A percentile compares a stretch with the other conserved stretches of the same genome.
These are phyloP conservation scores for Ogataea allantospora DNA, from an alignment of 805 yeast genomes.

Conservation along the genomic window DNA sequence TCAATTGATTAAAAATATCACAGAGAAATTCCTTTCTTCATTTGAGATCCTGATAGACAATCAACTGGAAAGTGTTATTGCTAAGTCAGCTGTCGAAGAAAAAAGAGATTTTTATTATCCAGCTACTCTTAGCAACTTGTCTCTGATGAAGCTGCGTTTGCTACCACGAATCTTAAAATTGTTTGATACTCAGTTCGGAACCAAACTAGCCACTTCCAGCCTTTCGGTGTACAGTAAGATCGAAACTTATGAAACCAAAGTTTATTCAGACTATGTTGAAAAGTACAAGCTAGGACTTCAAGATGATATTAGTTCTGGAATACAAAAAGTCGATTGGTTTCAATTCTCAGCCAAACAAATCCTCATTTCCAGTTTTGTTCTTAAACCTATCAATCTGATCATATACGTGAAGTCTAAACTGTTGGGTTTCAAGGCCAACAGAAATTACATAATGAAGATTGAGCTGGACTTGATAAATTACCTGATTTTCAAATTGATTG, in stretches of 20 bases:
- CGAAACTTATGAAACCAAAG: constrained; percentile 48
- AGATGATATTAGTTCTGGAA: constrained; percentile 40
- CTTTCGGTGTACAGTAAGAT: constrained; percentile 45
- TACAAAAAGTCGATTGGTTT: constrained; percentile 43
- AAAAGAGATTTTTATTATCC: constrained; percentile 26
- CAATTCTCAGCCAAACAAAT: constrained; percentile 15
- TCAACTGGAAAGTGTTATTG: constrained; percentile 41
- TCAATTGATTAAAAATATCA: constrained; percentile 26
- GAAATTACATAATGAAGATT: constrained; percentile 20
- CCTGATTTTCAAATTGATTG: constrained; percentile 25
- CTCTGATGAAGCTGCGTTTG: constrained; percentile 42
- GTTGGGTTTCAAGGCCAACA: constrained; percentile 19
- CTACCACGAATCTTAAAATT: constrained; percentile 48
- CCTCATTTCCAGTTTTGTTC: constrained; percentile 22
- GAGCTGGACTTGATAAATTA: constrained; percentile 24
- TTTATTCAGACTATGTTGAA: constrained; percentile 53
- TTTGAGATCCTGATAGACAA: constrained; percentile 41
- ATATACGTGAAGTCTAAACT: constrained; percentile 30
- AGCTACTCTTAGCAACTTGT: constrained; percentile 53
- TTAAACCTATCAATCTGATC: constrained; percentile 26
- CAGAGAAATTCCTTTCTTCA: constrained; percentile 36
- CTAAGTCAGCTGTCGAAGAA: constrained; percentile 30
- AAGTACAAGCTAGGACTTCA: constrained; percentile 44
- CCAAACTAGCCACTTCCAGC: constrained; percentile 41
- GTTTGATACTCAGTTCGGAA: constrained; percentile 51